These are phyloP conservation scores for Zygosaccharomyces pseudobailii DNA, from an alignment of 1,139 yeast genomes.

Conservation along the genomic window DNA sequence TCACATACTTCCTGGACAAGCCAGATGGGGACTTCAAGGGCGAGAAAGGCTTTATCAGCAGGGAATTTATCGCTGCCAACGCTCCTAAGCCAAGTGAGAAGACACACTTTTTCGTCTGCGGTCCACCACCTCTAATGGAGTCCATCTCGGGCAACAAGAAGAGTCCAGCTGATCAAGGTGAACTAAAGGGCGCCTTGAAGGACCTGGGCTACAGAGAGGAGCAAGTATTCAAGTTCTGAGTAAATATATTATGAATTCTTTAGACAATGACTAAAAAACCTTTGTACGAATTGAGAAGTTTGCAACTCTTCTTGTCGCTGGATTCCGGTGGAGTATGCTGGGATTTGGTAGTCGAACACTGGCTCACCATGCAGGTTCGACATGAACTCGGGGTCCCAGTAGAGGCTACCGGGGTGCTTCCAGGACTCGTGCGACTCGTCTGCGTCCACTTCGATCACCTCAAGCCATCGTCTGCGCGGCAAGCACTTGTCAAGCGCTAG, in stretches of 20 bases:
- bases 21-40: conserved; percentile 43
- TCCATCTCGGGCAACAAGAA: conserved; percentile 82
- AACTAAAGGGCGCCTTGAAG: conserved; percentile 76
- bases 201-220: conserved; percentile 87
- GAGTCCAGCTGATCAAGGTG: conserved; percentile 93
- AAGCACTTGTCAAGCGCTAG: conserved; percentile 83
- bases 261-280: conserved; percentile 4
- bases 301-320: conserved; percentile 11
- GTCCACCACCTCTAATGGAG: conserved; percentile 82
- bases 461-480: conserved; percentile 55
- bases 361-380: conserved; percentile 37
- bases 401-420: conserved; percentile 28
- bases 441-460: conserved; percentile 39
- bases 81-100: conserved; percentile 57
- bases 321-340: conserved; percentile 6
- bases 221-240: conserved; percentile 82
- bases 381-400: conserved; percentile 45
- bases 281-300: conserved; percentile 6
- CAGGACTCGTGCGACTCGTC: conserved; percentile 28
- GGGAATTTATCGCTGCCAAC: conserved; percentile 56
- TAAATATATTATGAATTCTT: neutral
- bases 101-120: conserved; percentile 79
- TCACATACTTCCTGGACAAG: conserved; percentile 77
- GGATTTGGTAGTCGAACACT: conserved; percentile 13
- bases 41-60: conserved; percentile 63